Evolutionary conservation across 2,329 filamentous ascomycete species (phyloP), one percentile per base, ranked within the genome.

Genomic region (Arthrinium phaeospermum): DNA sequence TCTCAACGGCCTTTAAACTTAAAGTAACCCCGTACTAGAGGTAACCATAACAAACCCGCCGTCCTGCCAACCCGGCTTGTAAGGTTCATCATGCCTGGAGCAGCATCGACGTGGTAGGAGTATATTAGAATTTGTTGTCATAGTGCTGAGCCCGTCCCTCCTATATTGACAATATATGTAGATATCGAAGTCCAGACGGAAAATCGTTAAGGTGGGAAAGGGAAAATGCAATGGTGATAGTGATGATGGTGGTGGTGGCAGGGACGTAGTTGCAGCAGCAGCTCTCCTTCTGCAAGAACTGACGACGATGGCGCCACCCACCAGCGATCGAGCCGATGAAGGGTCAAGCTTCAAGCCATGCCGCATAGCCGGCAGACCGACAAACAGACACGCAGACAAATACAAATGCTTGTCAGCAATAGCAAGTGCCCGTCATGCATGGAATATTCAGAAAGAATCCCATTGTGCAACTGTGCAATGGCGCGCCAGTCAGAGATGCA

Each of bases 261-360:
- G 30, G 24, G 51, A 57, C 4, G 14, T 34, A 41, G 19, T 64
- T 24, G 34, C 57, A 64, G n/a, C 57, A 41, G 34, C 37, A 41
- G 27, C 27, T 30, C 57, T 37, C 57, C 10, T 16, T 24, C 57
- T 64, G 57, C 57, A 64, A 24, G 57, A 64, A 64, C 57, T 64
- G 57, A 64, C 57, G 57, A 64, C 22, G 34, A 64, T 64, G 34
- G 57, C 57, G 57, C 57, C 57, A 64, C n/a, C 53, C 8, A 14
- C 34, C 41, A 22, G 16, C 14, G 22, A 30, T 34, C 34, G 10
- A 41, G 37, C 57, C 7, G 51, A 61, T 61, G 53, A 12, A 61
- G n/a, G 22, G 8, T 41, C 34, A 41, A 64, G 34, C 34, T 64
- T 22, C 34, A 41, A 22, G 19, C 22, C 34, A 64, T n/a, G 57